Percentiles rank a stretch among this genome's conserved stretches.
phyloP scores from a whole-genome alignment of 1,284 basidiomycete genomes.

The Boletus smithii region DNA sequence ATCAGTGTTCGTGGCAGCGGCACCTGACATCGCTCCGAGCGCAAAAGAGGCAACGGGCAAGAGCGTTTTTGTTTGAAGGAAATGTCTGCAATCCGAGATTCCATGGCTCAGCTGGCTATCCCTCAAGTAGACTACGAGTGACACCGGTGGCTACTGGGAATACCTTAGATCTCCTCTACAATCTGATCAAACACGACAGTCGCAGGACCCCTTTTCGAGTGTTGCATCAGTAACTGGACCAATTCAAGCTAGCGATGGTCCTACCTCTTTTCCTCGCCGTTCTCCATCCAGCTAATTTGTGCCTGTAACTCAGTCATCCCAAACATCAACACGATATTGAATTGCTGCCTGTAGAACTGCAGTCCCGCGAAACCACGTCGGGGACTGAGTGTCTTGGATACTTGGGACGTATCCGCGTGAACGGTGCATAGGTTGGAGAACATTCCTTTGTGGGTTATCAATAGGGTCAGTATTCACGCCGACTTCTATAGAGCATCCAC shows the following conservation, averaged over 20 bases:
- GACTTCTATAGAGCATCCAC: not conserved
- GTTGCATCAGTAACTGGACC: constrained; percentile 4
- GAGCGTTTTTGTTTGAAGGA: too few species aligned
- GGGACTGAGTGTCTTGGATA: constrained; percentile 32
- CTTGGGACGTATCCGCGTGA: constrained; percentile 38
- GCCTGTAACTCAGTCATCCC: constrained; percentile 47
- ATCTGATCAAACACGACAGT: constrained; percentile 34
- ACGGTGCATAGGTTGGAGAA: constrained; percentile 46
- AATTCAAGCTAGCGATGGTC: not conserved
- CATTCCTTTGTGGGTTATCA: constrained; percentile 32
- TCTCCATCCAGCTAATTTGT: constrained; percentile 45
- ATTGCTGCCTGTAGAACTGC: constrained; percentile 40
- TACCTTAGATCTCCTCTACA: constrained; percentile 27
- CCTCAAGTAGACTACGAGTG: too few species aligned
- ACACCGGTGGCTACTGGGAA: not conserved
- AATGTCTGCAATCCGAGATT: too few species aligned
- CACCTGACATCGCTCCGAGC: too few species aligned
- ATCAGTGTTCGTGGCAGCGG: too few species aligned
- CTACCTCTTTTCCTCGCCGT: constrained; percentile 29
- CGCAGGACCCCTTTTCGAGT: constrained; percentile 29
- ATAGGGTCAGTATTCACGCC: not conserved
- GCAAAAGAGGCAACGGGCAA: too few species aligned
- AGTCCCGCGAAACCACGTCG: constrained; percentile 32
- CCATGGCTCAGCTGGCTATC: too few species aligned
- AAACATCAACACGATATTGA: constrained; percentile 48